A percentile compares a stretch with the other conserved stretches of the same genome.
phyloP scores from a whole-genome alignment of 805 yeast genomes.

The Torulaspora maleeae region DNA sequence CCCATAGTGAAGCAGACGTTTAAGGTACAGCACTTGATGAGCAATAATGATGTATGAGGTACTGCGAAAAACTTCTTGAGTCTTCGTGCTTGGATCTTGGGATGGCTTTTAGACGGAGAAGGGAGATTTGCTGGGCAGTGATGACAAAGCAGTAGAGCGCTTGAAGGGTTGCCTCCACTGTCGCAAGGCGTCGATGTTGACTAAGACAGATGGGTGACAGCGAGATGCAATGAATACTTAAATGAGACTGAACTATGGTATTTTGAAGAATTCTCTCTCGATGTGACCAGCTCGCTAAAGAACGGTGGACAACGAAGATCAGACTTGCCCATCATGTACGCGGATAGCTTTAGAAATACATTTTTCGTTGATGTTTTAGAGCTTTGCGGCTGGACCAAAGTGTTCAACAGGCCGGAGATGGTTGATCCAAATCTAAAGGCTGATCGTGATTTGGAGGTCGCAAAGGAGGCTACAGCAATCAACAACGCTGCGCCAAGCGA shows the following conservation, averaged over 20 bases:
- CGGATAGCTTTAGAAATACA: slow-evolving; percentile 20
- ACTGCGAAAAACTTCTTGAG: neutral
- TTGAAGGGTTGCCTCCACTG: neutral
- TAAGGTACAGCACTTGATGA: neutral
- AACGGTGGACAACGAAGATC: no score
- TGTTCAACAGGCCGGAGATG: slow-evolving; percentile 3
- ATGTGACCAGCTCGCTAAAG: neutral
- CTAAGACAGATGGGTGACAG: neutral
- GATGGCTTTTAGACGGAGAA: neutral
- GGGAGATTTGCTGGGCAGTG: neutral
- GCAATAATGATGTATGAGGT: neutral
- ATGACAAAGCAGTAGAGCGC: neutral
- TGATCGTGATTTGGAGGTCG: slow-evolving; percentile 1
- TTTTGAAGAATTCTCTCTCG: neutral
- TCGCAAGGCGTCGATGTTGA: neutral
- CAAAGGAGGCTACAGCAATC: neutral
- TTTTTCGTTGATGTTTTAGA: slow-evolving; percentile 27
- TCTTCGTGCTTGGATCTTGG: neutral
- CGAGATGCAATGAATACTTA: neutral
- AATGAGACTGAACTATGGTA: neutral
- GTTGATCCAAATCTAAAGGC: slow-evolving; percentile 1
- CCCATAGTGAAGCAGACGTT: neutral
- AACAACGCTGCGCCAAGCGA: slow-evolving; percentile 1
- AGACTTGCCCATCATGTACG: slow-evolving; percentile 8
- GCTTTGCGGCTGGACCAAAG: slow-evolving; percentile 12